Conservation (phyloP, 116 monocot genomes). For the Posidonia oceanica region DNA sequence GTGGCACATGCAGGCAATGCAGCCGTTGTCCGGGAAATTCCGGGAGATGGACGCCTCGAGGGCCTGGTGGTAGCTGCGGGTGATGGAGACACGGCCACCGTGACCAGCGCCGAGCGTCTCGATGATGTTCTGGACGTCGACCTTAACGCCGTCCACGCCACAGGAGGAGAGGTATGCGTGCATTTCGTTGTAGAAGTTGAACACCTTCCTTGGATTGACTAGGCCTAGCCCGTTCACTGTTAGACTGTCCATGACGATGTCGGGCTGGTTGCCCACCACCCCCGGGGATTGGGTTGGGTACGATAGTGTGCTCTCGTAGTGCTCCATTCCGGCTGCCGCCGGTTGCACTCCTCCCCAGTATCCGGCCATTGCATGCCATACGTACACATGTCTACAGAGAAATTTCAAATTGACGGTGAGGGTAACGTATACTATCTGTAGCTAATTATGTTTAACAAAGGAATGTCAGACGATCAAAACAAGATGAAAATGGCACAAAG, state of each 20-base stretch:
- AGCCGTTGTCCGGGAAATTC: constrained; percentile 73
- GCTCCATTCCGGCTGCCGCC: constrained; percentile 51
- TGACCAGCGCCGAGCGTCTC: constrained; percentile 74
- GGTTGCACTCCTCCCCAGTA: constrained; percentile 91
- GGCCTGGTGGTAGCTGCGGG: constrained; percentile 54
- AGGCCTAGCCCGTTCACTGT: constrained; percentile 58
- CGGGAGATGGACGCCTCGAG: constrained; percentile 51
- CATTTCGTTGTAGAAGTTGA: constrained; percentile 65
- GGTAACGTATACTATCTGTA: no score
- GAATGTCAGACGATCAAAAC: no score
- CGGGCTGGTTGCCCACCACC: constrained; percentile 60
- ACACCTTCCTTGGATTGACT: constrained; percentile 55
- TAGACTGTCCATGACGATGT: constrained; percentile 69
- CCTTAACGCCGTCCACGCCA: constrained; percentile 80
- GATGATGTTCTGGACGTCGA: constrained; percentile 89
- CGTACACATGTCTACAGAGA: constrained; percentile 29
- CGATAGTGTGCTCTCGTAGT: constrained; percentile 52
- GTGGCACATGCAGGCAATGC: constrained; percentile 82
- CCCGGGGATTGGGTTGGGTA: constrained; percentile 72
- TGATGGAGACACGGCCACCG: constrained; percentile 58
- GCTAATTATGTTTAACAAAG: no score
- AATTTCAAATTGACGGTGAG: no score
- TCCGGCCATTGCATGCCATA: constrained; percentile 71
- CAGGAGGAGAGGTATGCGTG: constrained; percentile 64
- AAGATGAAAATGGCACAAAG: no score